Conservation (phyloP, 2,329 filamentous ascomycete species). For the Talaromyces marneffei region DNA sequence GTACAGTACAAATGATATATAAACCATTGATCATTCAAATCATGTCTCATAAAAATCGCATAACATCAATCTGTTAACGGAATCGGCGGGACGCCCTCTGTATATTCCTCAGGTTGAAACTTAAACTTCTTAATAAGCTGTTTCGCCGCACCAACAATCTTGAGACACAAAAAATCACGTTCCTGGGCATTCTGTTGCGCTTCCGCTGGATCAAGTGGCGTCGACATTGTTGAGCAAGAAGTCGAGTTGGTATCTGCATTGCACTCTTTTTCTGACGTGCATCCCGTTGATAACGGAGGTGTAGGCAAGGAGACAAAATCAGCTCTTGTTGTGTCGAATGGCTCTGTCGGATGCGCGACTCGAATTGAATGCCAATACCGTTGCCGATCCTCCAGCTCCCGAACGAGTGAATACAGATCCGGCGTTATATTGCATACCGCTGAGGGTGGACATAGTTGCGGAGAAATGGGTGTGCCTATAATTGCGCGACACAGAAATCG, state of each 20-base stretch:
- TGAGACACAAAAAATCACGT: constrained; percentile 29
- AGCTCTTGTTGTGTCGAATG: neutral
- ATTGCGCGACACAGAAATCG: constrained; percentile 32
- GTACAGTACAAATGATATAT: neutral
- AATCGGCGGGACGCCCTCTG: constrained; percentile 19
- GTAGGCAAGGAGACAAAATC: neutral
- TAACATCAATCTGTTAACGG: neutral
- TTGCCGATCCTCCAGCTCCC: constrained; percentile 40
- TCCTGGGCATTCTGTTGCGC: constrained; percentile 19
- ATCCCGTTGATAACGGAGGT: neutral
- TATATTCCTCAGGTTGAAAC: constrained; percentile 33
- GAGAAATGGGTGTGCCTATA: constrained; percentile 27
- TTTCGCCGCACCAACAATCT: constrained; percentile 31
- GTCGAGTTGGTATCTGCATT: neutral
- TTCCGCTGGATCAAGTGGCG: constrained; percentile 2
- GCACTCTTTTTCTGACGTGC: neutral
- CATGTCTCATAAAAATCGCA: neutral
- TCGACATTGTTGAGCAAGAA: neutral
- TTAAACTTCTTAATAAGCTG: constrained; percentile 30
- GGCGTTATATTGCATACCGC: constrained; percentile 29
- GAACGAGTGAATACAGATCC: constrained; percentile 33
- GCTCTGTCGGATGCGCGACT: neutral
- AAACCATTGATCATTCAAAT: neutral
- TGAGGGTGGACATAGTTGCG: constrained; percentile 16
- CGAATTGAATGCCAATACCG: constrained; percentile 34